Percentiles rank a stretch among this genome's conserved stretches.
Conservation (phyloP, 257 asterid genomes). For the Scutellaria minor region DNA sequence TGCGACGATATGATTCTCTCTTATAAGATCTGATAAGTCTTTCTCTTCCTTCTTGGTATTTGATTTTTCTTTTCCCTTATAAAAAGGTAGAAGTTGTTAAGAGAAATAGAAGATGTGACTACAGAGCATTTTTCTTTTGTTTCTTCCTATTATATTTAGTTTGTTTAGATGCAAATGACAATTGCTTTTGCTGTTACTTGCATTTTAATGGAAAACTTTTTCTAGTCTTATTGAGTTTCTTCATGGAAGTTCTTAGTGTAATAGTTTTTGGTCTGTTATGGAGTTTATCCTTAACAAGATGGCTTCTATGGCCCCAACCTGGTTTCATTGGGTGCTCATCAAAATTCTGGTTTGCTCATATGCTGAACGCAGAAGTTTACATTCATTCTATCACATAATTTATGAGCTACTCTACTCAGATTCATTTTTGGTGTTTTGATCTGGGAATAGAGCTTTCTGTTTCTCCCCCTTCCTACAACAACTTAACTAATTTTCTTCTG, state of each 20-base stretch:
- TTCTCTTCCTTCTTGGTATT: neutral
- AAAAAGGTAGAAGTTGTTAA: neutral
- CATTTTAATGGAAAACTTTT: neutral
- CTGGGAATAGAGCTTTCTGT: neutral
- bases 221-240: conserved; percentile 2
- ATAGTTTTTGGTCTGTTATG: neutral
- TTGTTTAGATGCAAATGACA: neutral
- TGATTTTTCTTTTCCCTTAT: neutral
- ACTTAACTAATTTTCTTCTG: too few relatives aligned
- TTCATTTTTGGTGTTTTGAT: neutral
- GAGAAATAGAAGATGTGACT: neutral
- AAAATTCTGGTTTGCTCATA: neutral
- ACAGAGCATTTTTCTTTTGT: conserved; percentile 11
- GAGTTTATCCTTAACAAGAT: neutral
- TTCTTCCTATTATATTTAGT: neutral
- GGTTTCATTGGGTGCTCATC: neutral
- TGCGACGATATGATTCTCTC: neutral
- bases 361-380: neutral
- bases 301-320: neutral
- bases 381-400: neutral
- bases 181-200: neutral
- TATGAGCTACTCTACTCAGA: too few relatives aligned
- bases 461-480: neutral
- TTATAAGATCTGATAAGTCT: conserved; percentile 7
- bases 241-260: neutral